phyloP scores from a whole-genome alignment of 148 eudicot species.

The Simmondsia chinensis region DNA sequence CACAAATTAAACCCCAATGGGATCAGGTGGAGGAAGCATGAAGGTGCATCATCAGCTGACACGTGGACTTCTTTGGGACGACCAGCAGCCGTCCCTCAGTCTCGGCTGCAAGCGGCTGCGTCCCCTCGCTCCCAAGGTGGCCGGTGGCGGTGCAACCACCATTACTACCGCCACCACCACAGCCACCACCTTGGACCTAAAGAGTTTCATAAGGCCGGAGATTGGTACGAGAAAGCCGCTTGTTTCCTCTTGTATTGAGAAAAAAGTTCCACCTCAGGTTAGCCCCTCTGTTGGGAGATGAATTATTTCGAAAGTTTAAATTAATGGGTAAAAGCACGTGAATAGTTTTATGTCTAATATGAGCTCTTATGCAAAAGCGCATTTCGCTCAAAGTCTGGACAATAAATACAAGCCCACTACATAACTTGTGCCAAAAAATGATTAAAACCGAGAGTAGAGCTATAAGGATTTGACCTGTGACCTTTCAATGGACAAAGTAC shows the following conservation, averaged over 20 bases:
- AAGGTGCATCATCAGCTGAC: conserved; percentile 75
- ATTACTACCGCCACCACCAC: not conserved
- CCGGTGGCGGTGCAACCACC: conserved; percentile 1
- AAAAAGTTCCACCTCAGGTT: conserved; percentile 20
- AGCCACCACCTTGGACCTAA: conserved; percentile 44
- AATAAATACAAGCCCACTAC: too few species aligned
- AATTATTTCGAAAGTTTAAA: too few species aligned
- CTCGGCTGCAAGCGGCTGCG: conserved; percentile 79
- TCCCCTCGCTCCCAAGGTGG: conserved; percentile 54
- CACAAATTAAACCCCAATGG: too few species aligned
- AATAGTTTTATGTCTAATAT: too few species aligned
- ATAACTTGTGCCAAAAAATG: too few species aligned
- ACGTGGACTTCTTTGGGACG: conserved; percentile 75
- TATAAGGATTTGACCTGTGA: too few species aligned
- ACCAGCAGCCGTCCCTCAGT: conserved; percentile 32
- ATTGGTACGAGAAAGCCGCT: conserved; percentile 31
- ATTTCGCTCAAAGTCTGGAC: too few species aligned
- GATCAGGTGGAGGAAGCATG: too few species aligned
- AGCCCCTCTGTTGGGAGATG: not conserved
- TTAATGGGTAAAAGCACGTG: too few species aligned
- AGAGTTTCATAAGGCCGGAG: conserved; percentile 80
- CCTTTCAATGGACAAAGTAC: too few species aligned
- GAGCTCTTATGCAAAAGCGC: too few species aligned
- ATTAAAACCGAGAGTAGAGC: too few species aligned
- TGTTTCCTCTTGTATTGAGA: conserved; percentile 7